These are phyloP conservation scores for Plasmopara viticola DNA, from an alignment of 352 stramenopile species.

Conservation along the genomic window DNA sequence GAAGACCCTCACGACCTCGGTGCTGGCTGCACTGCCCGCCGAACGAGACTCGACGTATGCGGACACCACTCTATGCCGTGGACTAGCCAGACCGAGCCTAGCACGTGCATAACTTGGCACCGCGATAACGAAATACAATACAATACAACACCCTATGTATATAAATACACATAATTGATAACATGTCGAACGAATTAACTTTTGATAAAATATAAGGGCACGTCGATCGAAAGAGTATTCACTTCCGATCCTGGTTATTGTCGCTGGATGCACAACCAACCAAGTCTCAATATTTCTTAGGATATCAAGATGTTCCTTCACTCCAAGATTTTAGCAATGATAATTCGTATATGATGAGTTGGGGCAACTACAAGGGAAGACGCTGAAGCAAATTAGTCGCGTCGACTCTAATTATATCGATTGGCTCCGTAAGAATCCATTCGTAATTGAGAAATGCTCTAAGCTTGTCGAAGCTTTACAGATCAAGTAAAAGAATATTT, in stretches of 20 bases:
- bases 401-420: constrained; percentile 6
- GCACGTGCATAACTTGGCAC: too few species aligned
- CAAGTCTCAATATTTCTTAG: constrained; percentile 10
- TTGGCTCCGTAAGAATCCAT: constrained; percentile 5
- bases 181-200: neutral
- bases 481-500: too few species aligned
- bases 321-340: constrained; percentile 12
- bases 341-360: constrained; percentile 18
- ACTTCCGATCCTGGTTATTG: constrained; percentile 7
- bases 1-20: too few species aligned
- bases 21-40: too few species aligned
- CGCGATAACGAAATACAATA: too few species aligned
- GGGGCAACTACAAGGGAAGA: constrained; percentile 16
- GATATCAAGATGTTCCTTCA: constrained; percentile 19
- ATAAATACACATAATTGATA: constrained; percentile 3
- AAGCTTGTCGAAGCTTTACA: neutral
- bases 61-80: too few species aligned
- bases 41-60: too few species aligned
- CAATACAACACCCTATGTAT: constrained; percentile 1
- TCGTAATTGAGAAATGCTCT: constrained; percentile 10
- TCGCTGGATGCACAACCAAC: constrained; percentile 14
- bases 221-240: neutral
- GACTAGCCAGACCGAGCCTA: too few species aligned
- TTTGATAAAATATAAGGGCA: constrained; percentile 2
- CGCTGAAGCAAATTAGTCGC: constrained; percentile 10